These are phyloP conservation scores for Erysimum cheiri DNA, from an alignment of 441 rosid species.

Conservation along the genomic window DNA sequence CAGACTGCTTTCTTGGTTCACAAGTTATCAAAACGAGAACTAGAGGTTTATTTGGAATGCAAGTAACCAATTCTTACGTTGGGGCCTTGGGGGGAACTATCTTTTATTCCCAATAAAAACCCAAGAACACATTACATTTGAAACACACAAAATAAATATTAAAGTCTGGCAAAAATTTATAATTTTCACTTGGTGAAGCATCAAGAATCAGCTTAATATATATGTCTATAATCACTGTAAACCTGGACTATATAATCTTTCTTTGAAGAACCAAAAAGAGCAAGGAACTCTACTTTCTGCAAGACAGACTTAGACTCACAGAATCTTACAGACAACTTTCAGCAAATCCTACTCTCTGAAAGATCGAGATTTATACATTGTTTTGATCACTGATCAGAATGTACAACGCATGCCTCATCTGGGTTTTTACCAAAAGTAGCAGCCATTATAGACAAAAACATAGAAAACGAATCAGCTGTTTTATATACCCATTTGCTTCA, in stretches of 20 bases:
- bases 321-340: neutral
- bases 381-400: constrained; percentile 20
- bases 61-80: constrained; percentile 1
- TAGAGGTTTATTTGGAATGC: constrained; percentile 9
- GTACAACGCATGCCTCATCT: constrained; percentile 21
- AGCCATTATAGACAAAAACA: constrained; percentile 26
- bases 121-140: neutral
- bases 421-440: constrained; percentile 1
- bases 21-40: constrained; percentile 18
- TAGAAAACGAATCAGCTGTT: constrained; percentile 11
- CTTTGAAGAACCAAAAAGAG: neutral
- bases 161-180: too few species aligned
- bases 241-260: neutral
- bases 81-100: too few species aligned
- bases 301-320: neutral
- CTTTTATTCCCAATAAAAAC: neutral
- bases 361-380: constrained; percentile 20
- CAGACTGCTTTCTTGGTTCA: constrained; percentile 12
- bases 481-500: constrained; percentile 80
- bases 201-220: neutral
- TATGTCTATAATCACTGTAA: neutral
- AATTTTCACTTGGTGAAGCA: neutral
- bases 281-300: neutral
- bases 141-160: neutral
- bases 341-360: constrained; percentile 5